phyloP scores from a whole-genome alignment of 2,329 filamentous ascomycete species.

The Aspergillus versicolor region DNA sequence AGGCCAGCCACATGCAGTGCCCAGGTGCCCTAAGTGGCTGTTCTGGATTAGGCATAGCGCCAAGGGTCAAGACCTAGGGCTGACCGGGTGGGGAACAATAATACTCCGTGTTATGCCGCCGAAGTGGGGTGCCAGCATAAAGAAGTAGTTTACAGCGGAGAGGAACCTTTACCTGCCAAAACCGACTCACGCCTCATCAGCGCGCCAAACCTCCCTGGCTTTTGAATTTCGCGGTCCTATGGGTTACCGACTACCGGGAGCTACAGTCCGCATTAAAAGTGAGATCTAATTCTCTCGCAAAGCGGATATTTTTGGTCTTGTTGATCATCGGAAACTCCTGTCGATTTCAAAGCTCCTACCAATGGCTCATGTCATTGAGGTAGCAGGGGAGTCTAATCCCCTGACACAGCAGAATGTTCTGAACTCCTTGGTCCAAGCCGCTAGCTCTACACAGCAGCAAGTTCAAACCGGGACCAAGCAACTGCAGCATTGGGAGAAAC shows the following conservation, averaged over 20 bases:
- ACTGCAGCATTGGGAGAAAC: constrained; percentile 68
- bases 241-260: not conserved
- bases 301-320: constrained; percentile 7
- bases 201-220: not conserved
- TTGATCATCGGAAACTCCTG: constrained; percentile 2
- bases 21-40: constrained; percentile 21
- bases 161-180: not conserved
- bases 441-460: constrained; percentile 63
- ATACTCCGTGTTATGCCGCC: constrained; percentile 16
- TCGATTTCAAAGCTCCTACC: constrained; percentile 17
- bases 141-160: constrained; percentile 1
- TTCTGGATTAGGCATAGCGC: constrained; percentile 12
- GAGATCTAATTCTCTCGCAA: constrained; percentile 5
- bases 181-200: not conserved
- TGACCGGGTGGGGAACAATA: constrained; percentile 22
- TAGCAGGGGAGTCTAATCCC: constrained; percentile 76
- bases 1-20: no score
- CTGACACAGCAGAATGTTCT: constrained; percentile 64
- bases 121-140: constrained; percentile 20
- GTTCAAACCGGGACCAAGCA: constrained; percentile 68
- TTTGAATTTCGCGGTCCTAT: not conserved
- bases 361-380: constrained; percentile 74
- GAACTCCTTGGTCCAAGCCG: constrained; percentile 63
- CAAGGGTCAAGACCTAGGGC: constrained; percentile 33
- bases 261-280: constrained; percentile 4